Evolutionary conservation across 2,329 filamentous ascomycete species (phyloP).

Genomic region (Thermomyces lanuginosus): DNA sequence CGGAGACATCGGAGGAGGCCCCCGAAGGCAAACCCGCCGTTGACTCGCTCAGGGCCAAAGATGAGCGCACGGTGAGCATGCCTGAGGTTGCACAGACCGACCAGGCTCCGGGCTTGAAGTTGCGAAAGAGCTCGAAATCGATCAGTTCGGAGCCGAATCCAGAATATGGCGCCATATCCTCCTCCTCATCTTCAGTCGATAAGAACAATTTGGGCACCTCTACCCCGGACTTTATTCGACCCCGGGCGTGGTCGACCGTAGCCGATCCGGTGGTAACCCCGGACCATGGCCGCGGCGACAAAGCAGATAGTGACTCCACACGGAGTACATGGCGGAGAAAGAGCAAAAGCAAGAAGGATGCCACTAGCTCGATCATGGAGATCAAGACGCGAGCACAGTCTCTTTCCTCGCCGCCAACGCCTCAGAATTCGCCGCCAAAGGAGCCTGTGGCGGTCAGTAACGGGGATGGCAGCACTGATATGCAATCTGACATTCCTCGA

Average conservation of each 20-base stretch:
- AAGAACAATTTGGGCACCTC: conserved; percentile 24
- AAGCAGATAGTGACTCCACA: conserved; percentile 40
- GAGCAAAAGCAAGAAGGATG: conserved; percentile 36
- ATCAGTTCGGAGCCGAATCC: conserved; percentile 11
- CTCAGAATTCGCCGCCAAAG: conserved; percentile 28
- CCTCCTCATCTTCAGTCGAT: conserved; percentile 16
- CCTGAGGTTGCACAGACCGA: conserved; percentile 15
- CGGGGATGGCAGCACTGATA: conserved; percentile 8
- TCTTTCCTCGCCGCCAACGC: conserved; percentile 35
- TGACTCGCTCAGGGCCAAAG: conserved; percentile 17
- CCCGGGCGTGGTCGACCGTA: conserved; percentile 45
- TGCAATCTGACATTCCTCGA: conserved; percentile 5
- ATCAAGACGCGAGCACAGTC: conserved; percentile 47
- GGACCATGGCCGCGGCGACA: conserved; percentile 50
- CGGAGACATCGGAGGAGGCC: conserved; percentile 10
- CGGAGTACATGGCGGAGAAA: conserved; percentile 20
- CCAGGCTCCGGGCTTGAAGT: conserved; percentile 11
- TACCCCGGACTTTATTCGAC: conserved; percentile 41
- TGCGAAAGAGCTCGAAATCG: conserved; percentile 15
- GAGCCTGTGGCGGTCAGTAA: conserved; percentile 12
- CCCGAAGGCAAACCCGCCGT: conserved; percentile 10
- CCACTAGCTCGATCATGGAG: conserved; percentile 49
- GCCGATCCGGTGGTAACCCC: conserved; percentile 51
- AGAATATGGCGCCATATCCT: conserved; percentile 9
- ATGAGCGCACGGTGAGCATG: conserved; percentile 20